A percentile compares a stretch with the other conserved stretches of the same genome.
These are phyloP conservation scores for Cryphonectria japonica DNA, from an alignment of 2,329 filamentous ascomycete genomes.

Conservation along the genomic window DNA sequence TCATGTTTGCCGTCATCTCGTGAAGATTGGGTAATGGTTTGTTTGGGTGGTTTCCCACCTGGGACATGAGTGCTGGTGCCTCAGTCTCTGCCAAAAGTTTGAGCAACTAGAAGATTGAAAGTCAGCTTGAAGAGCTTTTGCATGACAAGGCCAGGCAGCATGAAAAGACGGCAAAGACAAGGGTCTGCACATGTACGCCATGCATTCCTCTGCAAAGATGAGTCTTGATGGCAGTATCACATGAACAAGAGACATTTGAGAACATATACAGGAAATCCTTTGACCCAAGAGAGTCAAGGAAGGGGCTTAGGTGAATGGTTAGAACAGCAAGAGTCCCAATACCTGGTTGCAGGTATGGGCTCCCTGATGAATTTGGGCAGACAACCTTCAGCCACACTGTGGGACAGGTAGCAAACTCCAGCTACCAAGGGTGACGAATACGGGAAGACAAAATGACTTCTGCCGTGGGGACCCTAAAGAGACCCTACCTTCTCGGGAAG, in stretches of 20 bases:
- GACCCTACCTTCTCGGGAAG: background rate
- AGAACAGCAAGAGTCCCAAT: background rate
- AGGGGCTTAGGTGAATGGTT: background rate
- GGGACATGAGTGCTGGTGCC: background rate
- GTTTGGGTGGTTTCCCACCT: background rate
- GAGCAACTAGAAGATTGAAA: background rate
- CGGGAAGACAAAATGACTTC: background rate
- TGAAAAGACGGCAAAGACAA: background rate
- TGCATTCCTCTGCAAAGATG: background rate
- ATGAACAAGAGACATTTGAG: background rate
- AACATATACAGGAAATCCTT: background rate
- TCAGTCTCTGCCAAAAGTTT: background rate
- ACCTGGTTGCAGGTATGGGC: background rate
- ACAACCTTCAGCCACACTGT: background rate
- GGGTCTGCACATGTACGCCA: background rate
- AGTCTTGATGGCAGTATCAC: background rate
- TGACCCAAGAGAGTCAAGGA: background rate
- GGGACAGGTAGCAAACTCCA: background rate
- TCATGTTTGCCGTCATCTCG: constrained; percentile 12
- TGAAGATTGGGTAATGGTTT: background rate
- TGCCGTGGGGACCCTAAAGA: background rate
- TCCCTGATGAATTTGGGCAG: background rate
- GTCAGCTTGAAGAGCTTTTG: background rate
- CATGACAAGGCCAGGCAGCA: background rate
- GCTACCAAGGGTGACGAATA: background rate